phyloP scores from a whole-genome alignment of 2,329 filamentous ascomycete genomes.

The Venturia asperata region DNA sequence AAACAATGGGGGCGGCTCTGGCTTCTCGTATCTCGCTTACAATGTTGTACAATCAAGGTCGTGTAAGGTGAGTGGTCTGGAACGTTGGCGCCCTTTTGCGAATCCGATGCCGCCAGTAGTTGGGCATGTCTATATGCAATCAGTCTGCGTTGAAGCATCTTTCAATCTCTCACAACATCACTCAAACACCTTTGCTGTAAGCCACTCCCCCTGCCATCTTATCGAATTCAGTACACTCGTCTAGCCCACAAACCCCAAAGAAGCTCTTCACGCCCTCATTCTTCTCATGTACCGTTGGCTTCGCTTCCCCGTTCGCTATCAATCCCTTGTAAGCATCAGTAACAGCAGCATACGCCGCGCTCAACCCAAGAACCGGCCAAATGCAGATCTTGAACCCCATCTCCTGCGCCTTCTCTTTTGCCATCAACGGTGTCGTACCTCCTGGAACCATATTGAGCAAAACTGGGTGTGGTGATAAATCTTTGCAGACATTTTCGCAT shows the following conservation, averaged over 20 bases:
- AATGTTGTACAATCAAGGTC: too few species aligned
- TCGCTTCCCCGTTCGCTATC: constrained; percentile 35
- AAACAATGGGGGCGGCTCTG: too few species aligned
- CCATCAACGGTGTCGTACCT: constrained; percentile 49
- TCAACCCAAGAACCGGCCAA: constrained; percentile 38
- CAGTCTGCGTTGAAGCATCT: too few species aligned
- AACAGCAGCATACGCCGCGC: constrained; percentile 12
- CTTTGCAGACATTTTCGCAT: constrained; percentile 39
- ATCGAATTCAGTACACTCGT: constrained; percentile 47
- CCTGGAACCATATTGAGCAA: constrained; percentile 53
- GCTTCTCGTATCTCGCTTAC: too few species aligned
- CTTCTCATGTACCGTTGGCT: constrained; percentile 33
- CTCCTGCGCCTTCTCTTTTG: constrained; percentile 45
- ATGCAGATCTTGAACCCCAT: constrained; percentile 55
- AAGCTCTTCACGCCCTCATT: constrained; percentile 40
- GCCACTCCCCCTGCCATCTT: constrained; percentile 35
- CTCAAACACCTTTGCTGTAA: constrained; percentile 20
- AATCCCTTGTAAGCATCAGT: constrained; percentile 32
- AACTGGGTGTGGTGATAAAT: constrained; percentile 45
- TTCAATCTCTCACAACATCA: too few species aligned
- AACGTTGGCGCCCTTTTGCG: too few species aligned
- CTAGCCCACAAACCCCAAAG: constrained; percentile 48
- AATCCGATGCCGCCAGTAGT: too few species aligned
- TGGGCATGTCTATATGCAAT: too few species aligned
- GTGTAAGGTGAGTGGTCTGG: too few species aligned